Evolutionary conservation across 345 rosid species (phyloP), one percentile per base, ranked within the genome.

Genomic region (Rhizophora mangle): DNA sequence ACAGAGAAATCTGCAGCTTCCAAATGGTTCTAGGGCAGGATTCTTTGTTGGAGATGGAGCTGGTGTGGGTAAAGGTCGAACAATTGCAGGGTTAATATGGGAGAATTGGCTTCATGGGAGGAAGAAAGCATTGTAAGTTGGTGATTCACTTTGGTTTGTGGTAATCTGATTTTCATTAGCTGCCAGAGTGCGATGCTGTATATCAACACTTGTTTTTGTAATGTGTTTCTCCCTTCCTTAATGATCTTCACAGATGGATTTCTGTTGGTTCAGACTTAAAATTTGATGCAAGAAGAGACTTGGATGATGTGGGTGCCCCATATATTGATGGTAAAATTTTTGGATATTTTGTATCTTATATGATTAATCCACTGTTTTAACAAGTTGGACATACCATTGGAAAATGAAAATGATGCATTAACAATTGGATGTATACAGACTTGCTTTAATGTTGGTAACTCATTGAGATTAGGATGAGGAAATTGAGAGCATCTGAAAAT

Each of bases 21-120:
- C 87, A 61, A 81, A 78, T 85, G 87, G 89, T 80, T 71, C 80
- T 31, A 88, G 99, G 84, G 99, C 97, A 29, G 99, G 99, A 24
- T 94, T 91, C 72, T 94, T 94, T 82, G 68, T 91, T 81, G 99
- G 99, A 83, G 99, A 94, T 77, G 99, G 99, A 78, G 97, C 99
- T 83, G 99, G 99, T 70, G 96, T 94, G 73, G 97, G 99, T 60
- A 94, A 94, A 85, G 99, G 99, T 64, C 87, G 99, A 60, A 94
- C 99, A 58, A 83, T 94, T 84, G 99, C 97, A 10, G 99, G 99
- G 61, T 78, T 94, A 73, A 92, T 94, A 77, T 89, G 89, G 95
- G 99, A 94, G 80, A 94, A 94, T 72, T 94, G 99, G 99, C 87
- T 77, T 67, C 90, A 72, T 66, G 88, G 85, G 71, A 87, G 96